Evolutionary conservation across 805 yeast species (phyloP).

Genomic region (Starmerella floricola): DNA sequence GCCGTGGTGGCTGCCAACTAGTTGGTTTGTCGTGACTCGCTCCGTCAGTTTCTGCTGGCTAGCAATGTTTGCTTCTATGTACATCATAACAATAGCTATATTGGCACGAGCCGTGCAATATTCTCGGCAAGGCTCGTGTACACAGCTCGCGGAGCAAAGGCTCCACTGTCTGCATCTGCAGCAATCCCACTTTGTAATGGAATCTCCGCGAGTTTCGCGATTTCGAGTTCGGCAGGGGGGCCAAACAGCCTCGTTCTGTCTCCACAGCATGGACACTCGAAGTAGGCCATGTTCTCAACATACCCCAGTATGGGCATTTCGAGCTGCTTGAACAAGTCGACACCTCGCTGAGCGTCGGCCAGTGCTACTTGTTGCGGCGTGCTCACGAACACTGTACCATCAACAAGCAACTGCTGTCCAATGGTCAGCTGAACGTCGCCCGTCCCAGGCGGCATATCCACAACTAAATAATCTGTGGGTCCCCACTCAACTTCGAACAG

Average conservation of each 20-base stretch:
- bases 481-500: constrained; percentile 73
- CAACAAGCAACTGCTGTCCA: constrained; percentile 63
- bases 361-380: constrained; percentile 82
- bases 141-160: constrained; percentile 35
- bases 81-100: background rate
- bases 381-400: constrained; percentile 71
- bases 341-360: constrained; percentile 68
- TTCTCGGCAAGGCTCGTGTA: constrained; percentile 15
- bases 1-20: too few species aligned
- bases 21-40: too few species aligned
- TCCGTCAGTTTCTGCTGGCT: too few species aligned
- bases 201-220: constrained; percentile 49
- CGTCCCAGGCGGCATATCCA: constrained; percentile 88
- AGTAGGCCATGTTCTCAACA: constrained; percentile 75
- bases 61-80: too few species aligned
- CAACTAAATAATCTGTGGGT: constrained; percentile 45
- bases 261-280: constrained; percentile 59
- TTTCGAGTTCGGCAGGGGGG: constrained; percentile 43
- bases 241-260: constrained; percentile 72
- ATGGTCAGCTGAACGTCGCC: constrained; percentile 78
- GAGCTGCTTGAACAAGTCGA: constrained; percentile 63
- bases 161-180: constrained; percentile 48
- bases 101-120: constrained; percentile 2
- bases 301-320: constrained; percentile 61
- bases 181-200: constrained; percentile 57